Evolutionary conservation across 148 eudicot genomes (phyloP).

Genomic region (Cornus kousa): DNA sequence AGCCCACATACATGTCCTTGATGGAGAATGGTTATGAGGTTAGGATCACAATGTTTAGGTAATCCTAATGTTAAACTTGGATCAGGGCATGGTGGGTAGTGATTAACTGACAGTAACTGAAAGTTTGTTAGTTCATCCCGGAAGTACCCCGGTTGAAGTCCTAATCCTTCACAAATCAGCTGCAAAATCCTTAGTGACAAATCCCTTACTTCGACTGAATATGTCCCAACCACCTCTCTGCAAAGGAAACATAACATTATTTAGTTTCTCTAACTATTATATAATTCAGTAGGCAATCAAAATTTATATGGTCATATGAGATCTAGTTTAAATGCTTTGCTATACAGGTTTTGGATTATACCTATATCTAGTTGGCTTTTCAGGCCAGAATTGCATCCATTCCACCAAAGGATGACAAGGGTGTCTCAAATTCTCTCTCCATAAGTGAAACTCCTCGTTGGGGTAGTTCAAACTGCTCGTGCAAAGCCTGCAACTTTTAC

Average conservation of each 20-base stretch:
- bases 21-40: too few relatives aligned
- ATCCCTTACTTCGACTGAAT: constrained; percentile 19
- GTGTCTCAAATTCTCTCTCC: constrained; percentile 43
- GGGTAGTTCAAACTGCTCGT: constrained; percentile 22
- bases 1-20: too few relatives aligned
- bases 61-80: too few relatives aligned
- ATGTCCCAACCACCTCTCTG: constrained; percentile 27
- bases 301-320: too few relatives aligned
- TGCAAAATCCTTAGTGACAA: constrained; percentile 23
- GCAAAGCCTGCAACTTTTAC: constrained; percentile 1
- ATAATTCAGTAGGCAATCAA: too few relatives aligned
- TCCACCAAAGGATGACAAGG: constrained; percentile 30
- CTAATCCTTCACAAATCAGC: constrained; percentile 28
- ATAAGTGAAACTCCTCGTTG: constrained; percentile 34
- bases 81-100: constrained; percentile 26
- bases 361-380: constrained; percentile 45
- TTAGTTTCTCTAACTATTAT: background rate
- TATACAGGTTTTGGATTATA: background rate
- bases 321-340: too few relatives aligned
- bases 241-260: background rate
- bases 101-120: constrained; percentile 21
- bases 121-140: constrained; percentile 18
- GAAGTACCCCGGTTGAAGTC: constrained; percentile 27
- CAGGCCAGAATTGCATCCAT: constrained; percentile 36
- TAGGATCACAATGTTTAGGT: too few relatives aligned